Conservation (phyloP, 2,329 filamentous ascomycete genomes). For the Fusarium continuum region DNA sequence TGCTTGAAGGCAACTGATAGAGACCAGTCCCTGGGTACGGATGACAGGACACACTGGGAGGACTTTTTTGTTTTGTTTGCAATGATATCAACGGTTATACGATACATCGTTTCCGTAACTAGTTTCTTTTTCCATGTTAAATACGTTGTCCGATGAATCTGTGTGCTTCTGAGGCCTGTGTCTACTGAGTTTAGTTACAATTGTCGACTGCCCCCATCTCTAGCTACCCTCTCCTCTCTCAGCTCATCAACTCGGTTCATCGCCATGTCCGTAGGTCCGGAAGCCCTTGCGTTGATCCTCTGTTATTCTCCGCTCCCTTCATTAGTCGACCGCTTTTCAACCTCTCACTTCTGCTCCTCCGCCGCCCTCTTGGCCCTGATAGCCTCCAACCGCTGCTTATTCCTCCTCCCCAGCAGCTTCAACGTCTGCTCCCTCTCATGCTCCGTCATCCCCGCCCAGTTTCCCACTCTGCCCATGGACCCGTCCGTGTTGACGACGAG, state of each 20-base stretch:
- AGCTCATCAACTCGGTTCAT: neutral
- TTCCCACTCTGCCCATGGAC: constrained; percentile 73
- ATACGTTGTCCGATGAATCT: constrained; percentile 10
- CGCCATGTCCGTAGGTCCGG: neutral
- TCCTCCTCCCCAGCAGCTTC: constrained; percentile 73
- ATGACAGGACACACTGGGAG: constrained; percentile 20
- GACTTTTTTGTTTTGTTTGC: constrained; percentile 34
- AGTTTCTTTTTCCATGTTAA: constrained; percentile 30
- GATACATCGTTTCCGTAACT: constrained; percentile 38
- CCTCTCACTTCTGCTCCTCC: constrained; percentile 17
- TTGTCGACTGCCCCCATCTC: no score
- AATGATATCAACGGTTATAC: constrained; percentile 45
- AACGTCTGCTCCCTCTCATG: constrained; percentile 74
- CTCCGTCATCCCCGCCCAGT: constrained; percentile 77
- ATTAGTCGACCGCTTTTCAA: neutral
- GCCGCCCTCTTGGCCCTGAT: constrained; percentile 49
- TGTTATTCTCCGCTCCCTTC: neutral
- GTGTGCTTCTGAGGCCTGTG: neutral
- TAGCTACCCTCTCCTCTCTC: neutral
- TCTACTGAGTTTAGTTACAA: constrained; percentile 1
- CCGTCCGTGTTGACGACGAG: constrained; percentile 79
- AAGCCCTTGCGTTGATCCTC: neutral
- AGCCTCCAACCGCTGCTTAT: constrained; percentile 67
- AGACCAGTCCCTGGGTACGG: constrained; percentile 23
- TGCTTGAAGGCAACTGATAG: constrained; percentile 32